Evolutionary conservation across 1,284 basidiomycete genomes (phyloP).

Genomic region (Rhodotorula sp.): DNA sequence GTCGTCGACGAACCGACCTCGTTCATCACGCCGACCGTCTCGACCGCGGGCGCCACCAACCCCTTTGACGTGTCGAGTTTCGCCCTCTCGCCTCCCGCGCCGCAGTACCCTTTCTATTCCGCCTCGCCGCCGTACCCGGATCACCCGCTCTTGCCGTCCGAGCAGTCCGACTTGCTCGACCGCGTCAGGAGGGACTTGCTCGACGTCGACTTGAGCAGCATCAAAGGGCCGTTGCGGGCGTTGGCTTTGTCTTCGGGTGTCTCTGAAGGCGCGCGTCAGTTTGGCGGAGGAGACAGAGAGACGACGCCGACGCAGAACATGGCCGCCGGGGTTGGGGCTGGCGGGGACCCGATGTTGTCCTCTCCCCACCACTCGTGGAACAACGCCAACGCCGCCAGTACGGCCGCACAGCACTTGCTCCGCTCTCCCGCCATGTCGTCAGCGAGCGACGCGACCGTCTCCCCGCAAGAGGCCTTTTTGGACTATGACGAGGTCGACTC

Average conservation of each 20-base stretch:
- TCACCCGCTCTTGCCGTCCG: slow-evolving; percentile 33
- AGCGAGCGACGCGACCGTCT: slow-evolving; percentile 29
- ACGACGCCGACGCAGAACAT: slow-evolving; percentile 11
- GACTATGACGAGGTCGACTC: slow-evolving; percentile 39
- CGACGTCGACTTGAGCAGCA: slow-evolving; percentile 31
- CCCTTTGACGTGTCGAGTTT: slow-evolving; percentile 24
- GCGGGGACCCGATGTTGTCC: background rate
- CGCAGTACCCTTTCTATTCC: background rate
- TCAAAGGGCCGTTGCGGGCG: slow-evolving; percentile 37
- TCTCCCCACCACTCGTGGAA: no score
- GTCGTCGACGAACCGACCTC: slow-evolving; percentile 13
- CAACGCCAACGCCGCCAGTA: no score
- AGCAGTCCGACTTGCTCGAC: slow-evolving; percentile 38
- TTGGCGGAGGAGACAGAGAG: slow-evolving; percentile 11
- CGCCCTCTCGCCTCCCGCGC: slow-evolving; percentile 13
- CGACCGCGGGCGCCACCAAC: background rate
- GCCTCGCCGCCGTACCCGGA: slow-evolving; percentile 23
- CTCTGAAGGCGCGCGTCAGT: background rate
- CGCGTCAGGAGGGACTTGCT: slow-evolving; percentile 33
- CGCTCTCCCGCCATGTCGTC: background rate
- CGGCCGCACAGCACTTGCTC: background rate
- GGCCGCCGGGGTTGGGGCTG: no score
- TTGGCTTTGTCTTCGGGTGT: slow-evolving; percentile 20
- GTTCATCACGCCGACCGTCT: slow-evolving; percentile 1
- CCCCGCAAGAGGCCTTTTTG: slow-evolving; percentile 41